A percentile compares a stretch with the other conserved stretches of the same genome.
Conservation (phyloP, 1,284 basidiomycete species). For the Irpex rosettiformis region DNA sequence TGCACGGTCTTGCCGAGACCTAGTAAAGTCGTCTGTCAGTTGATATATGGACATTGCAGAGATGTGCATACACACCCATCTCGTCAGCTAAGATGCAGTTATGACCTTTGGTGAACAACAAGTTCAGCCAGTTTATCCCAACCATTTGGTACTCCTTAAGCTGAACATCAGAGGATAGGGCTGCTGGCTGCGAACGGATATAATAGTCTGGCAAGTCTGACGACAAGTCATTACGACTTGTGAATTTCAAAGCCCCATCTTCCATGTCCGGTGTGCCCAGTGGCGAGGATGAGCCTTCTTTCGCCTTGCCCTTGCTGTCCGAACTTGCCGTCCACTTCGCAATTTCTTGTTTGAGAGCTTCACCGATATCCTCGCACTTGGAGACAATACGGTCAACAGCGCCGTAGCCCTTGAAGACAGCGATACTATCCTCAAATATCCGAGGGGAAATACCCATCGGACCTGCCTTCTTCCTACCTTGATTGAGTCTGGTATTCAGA, state of each 20-base stretch:
- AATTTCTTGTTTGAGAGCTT: constrained; percentile 64
- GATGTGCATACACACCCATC: constrained; percentile 73
- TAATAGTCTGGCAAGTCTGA: constrained; percentile 54
- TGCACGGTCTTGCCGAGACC: constrained; percentile 98
- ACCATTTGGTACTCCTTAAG: constrained; percentile 97
- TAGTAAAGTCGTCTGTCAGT: constrained; percentile 4
- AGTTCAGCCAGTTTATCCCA: constrained; percentile 96
- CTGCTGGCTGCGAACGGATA: constrained; percentile 73
- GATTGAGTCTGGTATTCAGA: constrained; percentile 73
- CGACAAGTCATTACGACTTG: constrained; percentile 39
- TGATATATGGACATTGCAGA: constrained; percentile 7
- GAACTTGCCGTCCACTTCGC: constrained; percentile 66
- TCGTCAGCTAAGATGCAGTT: constrained; percentile 98
- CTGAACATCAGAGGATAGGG: constrained; percentile 66
- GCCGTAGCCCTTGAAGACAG: constrained; percentile 88
- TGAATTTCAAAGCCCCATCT: constrained; percentile 61
- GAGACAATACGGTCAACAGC: constrained; percentile 88
- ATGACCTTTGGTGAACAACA: constrained; percentile 78
- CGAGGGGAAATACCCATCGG: constrained; percentile 82
- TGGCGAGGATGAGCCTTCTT: constrained; percentile 25
- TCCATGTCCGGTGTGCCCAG: constrained; percentile 33
- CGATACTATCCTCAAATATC: constrained; percentile 87
- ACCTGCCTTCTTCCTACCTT: constrained; percentile 79
- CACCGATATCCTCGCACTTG: constrained; percentile 86
- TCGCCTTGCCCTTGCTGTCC: constrained; percentile 40